A percentile compares a stretch with the other conserved stretches of the same genome.
phyloP scores from a whole-genome alignment of 495 filamentous ascomycete genomes.

The Extremus antarcticus region DNA sequence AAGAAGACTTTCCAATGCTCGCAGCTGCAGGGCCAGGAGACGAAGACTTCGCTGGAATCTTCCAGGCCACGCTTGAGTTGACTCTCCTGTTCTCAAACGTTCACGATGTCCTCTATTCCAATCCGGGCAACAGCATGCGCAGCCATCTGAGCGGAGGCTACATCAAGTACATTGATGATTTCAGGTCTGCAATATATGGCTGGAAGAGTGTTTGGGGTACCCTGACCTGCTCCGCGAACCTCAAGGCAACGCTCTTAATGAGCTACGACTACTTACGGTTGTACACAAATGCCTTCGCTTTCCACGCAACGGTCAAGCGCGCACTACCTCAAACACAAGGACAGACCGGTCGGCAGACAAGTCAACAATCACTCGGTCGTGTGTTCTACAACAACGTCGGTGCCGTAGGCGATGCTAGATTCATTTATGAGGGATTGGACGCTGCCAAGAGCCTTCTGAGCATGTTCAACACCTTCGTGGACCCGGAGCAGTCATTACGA shows the following conservation, averaged over 20 bases:
- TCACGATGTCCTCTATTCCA: slow-evolving; percentile 55
- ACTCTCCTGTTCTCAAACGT: slow-evolving; percentile 59
- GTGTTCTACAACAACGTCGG: slow-evolving; percentile 32
- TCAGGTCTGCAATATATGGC: slow-evolving; percentile 47
- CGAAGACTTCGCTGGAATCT: slow-evolving; percentile 52
- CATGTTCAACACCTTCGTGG: slow-evolving; percentile 31
- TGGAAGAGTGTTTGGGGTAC: slow-evolving; percentile 57
- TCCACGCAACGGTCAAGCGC: slow-evolving; percentile 54
- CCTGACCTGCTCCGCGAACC: slow-evolving; percentile 40
- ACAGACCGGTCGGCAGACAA: neutral
- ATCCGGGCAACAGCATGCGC: slow-evolving; percentile 51
- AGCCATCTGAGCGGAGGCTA: slow-evolving; percentile 56
- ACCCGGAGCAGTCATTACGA: slow-evolving; percentile 27
- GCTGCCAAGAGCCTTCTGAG: slow-evolving; percentile 29
- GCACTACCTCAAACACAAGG: slow-evolving; percentile 32
- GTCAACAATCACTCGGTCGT: slow-evolving; percentile 11
- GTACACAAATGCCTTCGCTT: slow-evolving; percentile 58
- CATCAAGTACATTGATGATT: slow-evolving; percentile 58
- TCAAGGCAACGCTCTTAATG: slow-evolving; percentile 47
- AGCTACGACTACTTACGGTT: slow-evolving; percentile 55
- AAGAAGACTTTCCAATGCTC: slow-evolving; percentile 51
- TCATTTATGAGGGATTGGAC: slow-evolving; percentile 32
- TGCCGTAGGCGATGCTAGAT: slow-evolving; percentile 28
- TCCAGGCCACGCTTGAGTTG: slow-evolving; percentile 49
- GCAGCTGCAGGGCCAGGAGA: slow-evolving; percentile 40